These are phyloP conservation scores for Gracilaria domingensis DNA, from an alignment of 23 red algal genomes.

Conservation along the genomic window DNA sequence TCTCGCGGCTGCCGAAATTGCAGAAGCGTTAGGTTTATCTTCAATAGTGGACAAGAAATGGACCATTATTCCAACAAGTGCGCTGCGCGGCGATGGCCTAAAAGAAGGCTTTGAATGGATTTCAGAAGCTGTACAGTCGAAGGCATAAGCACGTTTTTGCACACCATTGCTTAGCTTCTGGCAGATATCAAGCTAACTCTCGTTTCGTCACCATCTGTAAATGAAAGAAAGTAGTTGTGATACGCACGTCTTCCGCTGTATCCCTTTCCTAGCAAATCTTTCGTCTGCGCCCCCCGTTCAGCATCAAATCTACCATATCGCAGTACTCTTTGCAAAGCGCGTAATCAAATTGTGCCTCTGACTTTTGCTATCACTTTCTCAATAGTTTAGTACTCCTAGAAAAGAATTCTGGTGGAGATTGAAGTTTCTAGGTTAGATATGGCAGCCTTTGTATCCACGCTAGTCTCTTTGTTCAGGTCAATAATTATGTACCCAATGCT, in stretches of 20 bases:
- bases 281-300: not conserved
- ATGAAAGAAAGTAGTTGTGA: constrained; percentile 3
- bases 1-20: constrained; percentile 77
- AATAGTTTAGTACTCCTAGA: constrained; percentile 17
- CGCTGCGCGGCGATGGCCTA: constrained; percentile 85
- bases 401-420: constrained; percentile 85
- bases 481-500: constrained; percentile 89
- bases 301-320: not conserved
- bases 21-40: constrained; percentile 80
- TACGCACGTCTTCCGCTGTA: constrained; percentile 12
- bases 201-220: constrained; percentile 9
- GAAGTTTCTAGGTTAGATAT: constrained; percentile 79
- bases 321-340: not conserved
- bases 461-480: constrained; percentile 88
- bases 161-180: constrained; percentile 8
- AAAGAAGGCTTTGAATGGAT: constrained; percentile 98
- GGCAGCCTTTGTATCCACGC: constrained; percentile 77
- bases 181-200: constrained; percentile 24
- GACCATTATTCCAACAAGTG: constrained; percentile 96
- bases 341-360: not conserved
- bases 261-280: not conserved
- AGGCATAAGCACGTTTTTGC: constrained; percentile 29
- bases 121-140: constrained; percentile 63
- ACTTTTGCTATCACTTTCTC: not conserved
- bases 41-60: constrained; percentile 93